Evolutionary conservation across 805 yeast species (phyloP).

Genomic region (Ogataea corticis): DNA sequence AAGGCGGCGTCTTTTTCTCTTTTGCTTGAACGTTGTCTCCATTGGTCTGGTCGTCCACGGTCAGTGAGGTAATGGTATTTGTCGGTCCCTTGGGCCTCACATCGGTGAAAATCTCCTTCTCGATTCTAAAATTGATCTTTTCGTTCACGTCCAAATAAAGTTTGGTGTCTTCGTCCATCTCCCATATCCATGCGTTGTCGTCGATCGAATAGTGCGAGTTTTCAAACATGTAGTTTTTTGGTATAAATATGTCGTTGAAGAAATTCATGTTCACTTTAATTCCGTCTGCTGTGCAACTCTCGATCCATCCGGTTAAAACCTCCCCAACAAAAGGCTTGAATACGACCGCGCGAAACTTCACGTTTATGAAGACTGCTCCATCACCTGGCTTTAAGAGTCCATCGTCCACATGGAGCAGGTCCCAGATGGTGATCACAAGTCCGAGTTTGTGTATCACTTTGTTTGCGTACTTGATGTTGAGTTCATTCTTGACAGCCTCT

Average conservation of each 20-base stretch:
- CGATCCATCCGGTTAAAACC: constrained; percentile 87
- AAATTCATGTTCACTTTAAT: constrained; percentile 81
- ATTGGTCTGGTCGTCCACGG: constrained; percentile 23
- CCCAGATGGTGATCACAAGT: constrained; percentile 82
- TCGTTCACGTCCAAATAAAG: constrained; percentile 88
- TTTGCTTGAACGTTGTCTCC: constrained; percentile 25
- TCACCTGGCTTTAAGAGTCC: constrained; percentile 93
- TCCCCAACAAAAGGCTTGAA: constrained; percentile 97
- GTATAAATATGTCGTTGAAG: constrained; percentile 90
- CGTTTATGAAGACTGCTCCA: constrained; percentile 81
- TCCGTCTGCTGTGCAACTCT: constrained; percentile 85
- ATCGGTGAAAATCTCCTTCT: constrained; percentile 82
- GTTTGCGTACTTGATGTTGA: constrained; percentile 83
- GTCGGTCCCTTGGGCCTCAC: constrained; percentile 76
- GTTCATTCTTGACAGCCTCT: constrained; percentile 73
- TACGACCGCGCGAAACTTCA: constrained; percentile 70
- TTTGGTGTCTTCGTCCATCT: constrained; percentile 66
- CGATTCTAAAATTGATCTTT: constrained; percentile 86
- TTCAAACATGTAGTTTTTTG: constrained; percentile 79
- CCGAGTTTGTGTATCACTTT: constrained; percentile 84
- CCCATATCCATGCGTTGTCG: constrained; percentile 97
- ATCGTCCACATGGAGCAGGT: constrained; percentile 75
- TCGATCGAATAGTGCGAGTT: constrained; percentile 41
- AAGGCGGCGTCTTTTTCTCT: constrained; percentile 63
- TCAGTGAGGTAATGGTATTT: constrained; percentile 40